Evolutionary conservation across 768 basidiomycete species (phyloP), one percentile per base, ranked within the genome.

Genomic region (Suillus fuscotomentosus): DNA sequence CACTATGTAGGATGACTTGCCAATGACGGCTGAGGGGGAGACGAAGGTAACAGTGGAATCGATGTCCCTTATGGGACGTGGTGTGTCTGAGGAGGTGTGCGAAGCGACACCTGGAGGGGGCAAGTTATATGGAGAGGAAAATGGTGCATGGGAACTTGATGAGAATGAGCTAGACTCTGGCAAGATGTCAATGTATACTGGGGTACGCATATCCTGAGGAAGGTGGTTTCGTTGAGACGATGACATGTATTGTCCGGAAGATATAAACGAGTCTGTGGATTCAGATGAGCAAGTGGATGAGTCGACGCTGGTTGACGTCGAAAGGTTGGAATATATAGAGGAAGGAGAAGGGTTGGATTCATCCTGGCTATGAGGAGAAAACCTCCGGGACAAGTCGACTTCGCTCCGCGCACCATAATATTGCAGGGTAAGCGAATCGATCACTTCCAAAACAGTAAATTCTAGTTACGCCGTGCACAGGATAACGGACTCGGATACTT

Each of bases 21-120:
- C 87, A 17, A 76, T 70, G 47, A 88, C 77, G 5, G 78, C 69
- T 3, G 80, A 74, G 3, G 74, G 80, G 4, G 88, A 84, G 31
- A 84, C 71, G 66, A 91, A 86, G n/a, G 89, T 87, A 31, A 91
- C 80, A 2, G 86, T 86, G 0, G 89, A 87, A 68, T 91, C 87
- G 67, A 91, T 89, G 51, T 80, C 75, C 11, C 76, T 76, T 60
- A 91, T 77, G 24, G 79, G 82, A 42, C 88, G 87, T 43, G 86
- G 79, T 43, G 78, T 75, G 39, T 68, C 70, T 9, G 60, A 27
- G 39, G 68, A 61, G 36, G 63, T 17, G 38, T 62, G 60, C 6
- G 31, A 11, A 62, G 42, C 13, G 24, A 41, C 51, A 24, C 63
- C 60, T 3, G 42, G 1, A 62, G n/a, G 41, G 34, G 14, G 22